These are phyloP conservation scores for Zoysia pacifica DNA, from an alignment of 176 grass and related monocot genomes.

Conservation along the genomic window DNA sequence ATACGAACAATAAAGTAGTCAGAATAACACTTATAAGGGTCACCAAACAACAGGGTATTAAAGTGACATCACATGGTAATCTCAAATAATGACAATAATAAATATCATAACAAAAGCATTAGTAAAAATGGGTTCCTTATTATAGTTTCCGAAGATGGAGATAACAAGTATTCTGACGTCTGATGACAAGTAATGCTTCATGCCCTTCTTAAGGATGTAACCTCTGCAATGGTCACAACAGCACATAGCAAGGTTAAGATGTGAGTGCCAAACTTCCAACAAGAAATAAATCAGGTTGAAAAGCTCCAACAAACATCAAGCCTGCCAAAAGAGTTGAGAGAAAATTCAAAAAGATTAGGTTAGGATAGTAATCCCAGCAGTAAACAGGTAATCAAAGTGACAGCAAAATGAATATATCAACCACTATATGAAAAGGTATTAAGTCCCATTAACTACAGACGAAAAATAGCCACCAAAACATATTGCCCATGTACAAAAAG, in stretches of 20 bases:
- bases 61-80: slow-evolving; percentile 39
- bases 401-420: neutral
- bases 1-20: slow-evolving; percentile 43
- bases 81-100: slow-evolving; percentile 34
- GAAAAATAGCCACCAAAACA: neutral
- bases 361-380: slow-evolving; percentile 26
- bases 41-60: slow-evolving; percentile 37
- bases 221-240: slow-evolving; percentile 90
- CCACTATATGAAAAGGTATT: neutral
- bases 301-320: slow-evolving; percentile 83
- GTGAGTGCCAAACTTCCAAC: slow-evolving; percentile 91
- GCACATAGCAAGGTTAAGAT: slow-evolving; percentile 83
- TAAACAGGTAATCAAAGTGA: neutral
- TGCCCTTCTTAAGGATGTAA: slow-evolving; percentile 50
- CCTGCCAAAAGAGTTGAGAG: slow-evolving; percentile 67
- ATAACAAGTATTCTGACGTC: slow-evolving; percentile 30
- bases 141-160: slow-evolving; percentile 30
- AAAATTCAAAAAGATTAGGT: slow-evolving; percentile 30
- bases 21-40: slow-evolving; percentile 31
- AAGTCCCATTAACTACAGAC: neutral
- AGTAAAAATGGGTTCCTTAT: slow-evolving; percentile 45
- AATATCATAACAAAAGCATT: slow-evolving; percentile 44
- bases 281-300: slow-evolving; percentile 74
- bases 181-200: slow-evolving; percentile 28
- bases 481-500: neutral